Conservation (phyloP, 345 rosid species). For the Acer saccharum region DNA sequence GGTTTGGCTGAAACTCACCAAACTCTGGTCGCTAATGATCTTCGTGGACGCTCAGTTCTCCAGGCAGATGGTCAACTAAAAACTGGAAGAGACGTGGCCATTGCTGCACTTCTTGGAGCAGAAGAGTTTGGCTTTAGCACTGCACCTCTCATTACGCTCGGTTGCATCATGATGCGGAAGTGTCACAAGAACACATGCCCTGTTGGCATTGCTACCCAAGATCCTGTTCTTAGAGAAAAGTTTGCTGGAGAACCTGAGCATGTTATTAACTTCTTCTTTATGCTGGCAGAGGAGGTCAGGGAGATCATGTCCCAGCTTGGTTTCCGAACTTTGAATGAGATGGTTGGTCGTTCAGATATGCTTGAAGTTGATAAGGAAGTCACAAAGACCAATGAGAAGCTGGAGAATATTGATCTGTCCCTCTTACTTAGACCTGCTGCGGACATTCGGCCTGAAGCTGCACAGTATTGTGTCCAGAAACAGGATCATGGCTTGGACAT, state of each 20-base stretch:
- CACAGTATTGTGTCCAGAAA: constrained; percentile 88
- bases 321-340: constrained; percentile 75
- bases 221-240: constrained; percentile 96
- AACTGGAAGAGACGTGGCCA: constrained; percentile 98
- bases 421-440: constrained; percentile 89
- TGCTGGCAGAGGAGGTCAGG: constrained; percentile 98
- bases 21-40: constrained; percentile 97
- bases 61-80: constrained; percentile 99
- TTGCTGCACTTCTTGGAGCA: constrained; percentile 98
- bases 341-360: constrained; percentile 99
- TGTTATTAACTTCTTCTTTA: constrained; percentile 94
- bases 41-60: constrained; percentile 96
- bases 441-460: constrained; percentile 92
- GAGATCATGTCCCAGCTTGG: constrained; percentile 97
- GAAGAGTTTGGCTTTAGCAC: constrained; percentile 99
- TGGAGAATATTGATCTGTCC: constrained; percentile 88
- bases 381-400: constrained; percentile 69
- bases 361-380: constrained; percentile 97
- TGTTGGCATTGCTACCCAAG: constrained; percentile 99
- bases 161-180: constrained; percentile 99
- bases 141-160: constrained; percentile 97
- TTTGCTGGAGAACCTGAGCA: constrained; percentile 99
- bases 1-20: constrained; percentile 99
- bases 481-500: constrained; percentile 97
- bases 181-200: constrained; percentile 99